phyloP scores from a whole-genome alignment of 108 stramenopile species.

The Nannochloropsis oceanica region DNA sequence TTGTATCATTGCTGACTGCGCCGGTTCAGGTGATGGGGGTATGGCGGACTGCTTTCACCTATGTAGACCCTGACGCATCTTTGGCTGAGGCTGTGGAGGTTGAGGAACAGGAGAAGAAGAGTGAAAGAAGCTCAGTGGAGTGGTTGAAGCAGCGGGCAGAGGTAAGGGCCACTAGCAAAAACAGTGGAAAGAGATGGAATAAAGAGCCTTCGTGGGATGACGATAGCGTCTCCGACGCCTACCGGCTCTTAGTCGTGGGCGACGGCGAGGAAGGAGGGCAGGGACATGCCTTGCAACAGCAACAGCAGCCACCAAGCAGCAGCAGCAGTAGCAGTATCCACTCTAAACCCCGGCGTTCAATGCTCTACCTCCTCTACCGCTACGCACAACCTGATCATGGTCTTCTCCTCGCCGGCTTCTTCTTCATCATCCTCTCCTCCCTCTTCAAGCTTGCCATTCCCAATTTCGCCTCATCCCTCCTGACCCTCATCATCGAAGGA shows the following conservation, averaged over 20 bases:
- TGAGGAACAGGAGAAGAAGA: neutral
- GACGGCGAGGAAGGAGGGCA: neutral
- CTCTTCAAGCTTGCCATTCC: neutral
- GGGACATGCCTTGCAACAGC: neutral
- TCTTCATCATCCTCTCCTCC: neutral
- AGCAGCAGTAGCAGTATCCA: neutral
- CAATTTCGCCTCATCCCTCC: neutral
- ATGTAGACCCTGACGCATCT: neutral
- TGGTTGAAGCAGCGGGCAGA: neutral
- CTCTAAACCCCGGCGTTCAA: neutral
- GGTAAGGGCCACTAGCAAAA: neutral
- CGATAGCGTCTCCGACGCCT: neutral
- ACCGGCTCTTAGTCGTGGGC: neutral
- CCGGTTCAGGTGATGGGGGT: neutral
- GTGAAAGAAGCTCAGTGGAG: no score
- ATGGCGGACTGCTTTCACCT: neutral
- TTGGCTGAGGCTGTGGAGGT: neutral
- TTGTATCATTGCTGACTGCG: neutral
- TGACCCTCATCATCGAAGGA: neutral
- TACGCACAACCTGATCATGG: neutral
- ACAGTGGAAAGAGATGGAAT: neutral
- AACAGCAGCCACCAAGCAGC: neutral
- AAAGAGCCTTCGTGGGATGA: neutral
- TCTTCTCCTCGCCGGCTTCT: neutral
- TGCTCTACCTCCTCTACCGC: neutral